Evolutionary conservation across 306 rosid genomes (phyloP).

Genomic region (Heteromeles arbutifolia): DNA sequence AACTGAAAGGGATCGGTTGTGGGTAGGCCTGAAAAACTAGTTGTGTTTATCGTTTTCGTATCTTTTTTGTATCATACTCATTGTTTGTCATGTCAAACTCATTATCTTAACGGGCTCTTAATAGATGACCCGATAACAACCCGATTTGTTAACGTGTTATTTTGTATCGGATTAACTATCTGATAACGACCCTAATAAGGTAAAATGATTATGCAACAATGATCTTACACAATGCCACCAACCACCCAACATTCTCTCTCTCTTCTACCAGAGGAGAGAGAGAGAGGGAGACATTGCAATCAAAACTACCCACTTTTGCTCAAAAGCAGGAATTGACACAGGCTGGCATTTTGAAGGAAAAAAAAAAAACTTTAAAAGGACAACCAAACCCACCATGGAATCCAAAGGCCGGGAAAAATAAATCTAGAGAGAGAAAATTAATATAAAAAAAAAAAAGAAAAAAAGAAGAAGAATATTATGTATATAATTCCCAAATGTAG

Average conservation of each 20-base stretch:
- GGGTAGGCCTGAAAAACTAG: too few relatives aligned
- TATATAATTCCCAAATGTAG: constrained; percentile 44
- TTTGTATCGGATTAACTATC: too few relatives aligned
- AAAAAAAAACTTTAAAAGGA: background rate
- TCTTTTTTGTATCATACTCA: too few relatives aligned
- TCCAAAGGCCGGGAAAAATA: constrained; percentile 27
- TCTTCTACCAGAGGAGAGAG: too few relatives aligned
- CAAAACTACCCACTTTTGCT: constrained; percentile 2
- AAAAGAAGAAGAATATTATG: constrained; percentile 12
- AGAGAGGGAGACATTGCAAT: constrained; percentile 1
- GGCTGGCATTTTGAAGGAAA: background rate
- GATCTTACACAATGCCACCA: constrained; percentile 3
- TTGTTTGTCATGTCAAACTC: too few relatives aligned
- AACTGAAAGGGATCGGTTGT: too few relatives aligned
- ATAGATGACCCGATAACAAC: accelerated
- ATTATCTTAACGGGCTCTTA: too few relatives aligned
- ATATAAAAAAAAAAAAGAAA: constrained; percentile 17
- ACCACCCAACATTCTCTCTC: constrained; percentile 1
- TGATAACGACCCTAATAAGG: background rate
- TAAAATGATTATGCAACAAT: background rate
- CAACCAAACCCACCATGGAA: constrained; percentile 17
- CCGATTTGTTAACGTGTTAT: too few relatives aligned
- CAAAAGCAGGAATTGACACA: constrained; percentile 10
- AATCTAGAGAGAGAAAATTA: constrained; percentile 13
- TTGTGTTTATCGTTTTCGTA: too few relatives aligned